Evolutionary conservation across 345 rosid species (phyloP), one percentile per base, ranked within the genome.

Genomic region (Pugionium cornutum): DNA sequence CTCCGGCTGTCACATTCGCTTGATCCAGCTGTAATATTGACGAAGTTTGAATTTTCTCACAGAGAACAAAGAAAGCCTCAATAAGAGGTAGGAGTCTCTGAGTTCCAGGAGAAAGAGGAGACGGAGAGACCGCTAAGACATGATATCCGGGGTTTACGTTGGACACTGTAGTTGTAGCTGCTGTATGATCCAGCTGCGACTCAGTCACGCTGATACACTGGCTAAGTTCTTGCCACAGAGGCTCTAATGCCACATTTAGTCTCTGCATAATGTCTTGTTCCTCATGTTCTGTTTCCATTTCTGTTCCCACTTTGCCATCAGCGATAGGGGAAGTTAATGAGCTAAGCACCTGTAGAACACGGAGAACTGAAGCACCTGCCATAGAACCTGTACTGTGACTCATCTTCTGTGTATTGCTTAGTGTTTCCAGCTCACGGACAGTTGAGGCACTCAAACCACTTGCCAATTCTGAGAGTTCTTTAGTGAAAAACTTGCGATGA

Each of bases 61-160:
- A 89, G 75, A 89, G 79, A 47, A 92, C 92, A 82, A 92, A 89
- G 82, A 92, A 92, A 49, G 98, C 98, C 70, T 92, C 98, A 41
- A 92, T 88, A 60, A 88, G 89, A 48, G 98, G 96, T 58, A 92
- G 83, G 64, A 92, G 87, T 67, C 92, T 83, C 75, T 89, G 97
- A 50, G 96, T 88, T 72, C 96, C 98, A 10, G 95, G 88, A 47
- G 96, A 87, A 75, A 92, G 90, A 58, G 92, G 78, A 46, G 97
- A 83, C 2, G 86, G 76, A 74, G 84, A 69, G 54, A 91, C 18
- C 18, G 18, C 18, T 18, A 18, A 45, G 41, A 73, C 53, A 59
- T 91, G 86, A 53, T 84, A 94, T 49, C 80, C 87, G 4, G 79
- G 69, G 83, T 74, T 82, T 37, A 80, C 60, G 43, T 66, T 81